A percentile compares a stretch with the other conserved stretches of the same genome.
Evolutionary conservation across 768 basidiomycete genomes (phyloP).

Genomic region (Tylopilus balloui): DNA sequence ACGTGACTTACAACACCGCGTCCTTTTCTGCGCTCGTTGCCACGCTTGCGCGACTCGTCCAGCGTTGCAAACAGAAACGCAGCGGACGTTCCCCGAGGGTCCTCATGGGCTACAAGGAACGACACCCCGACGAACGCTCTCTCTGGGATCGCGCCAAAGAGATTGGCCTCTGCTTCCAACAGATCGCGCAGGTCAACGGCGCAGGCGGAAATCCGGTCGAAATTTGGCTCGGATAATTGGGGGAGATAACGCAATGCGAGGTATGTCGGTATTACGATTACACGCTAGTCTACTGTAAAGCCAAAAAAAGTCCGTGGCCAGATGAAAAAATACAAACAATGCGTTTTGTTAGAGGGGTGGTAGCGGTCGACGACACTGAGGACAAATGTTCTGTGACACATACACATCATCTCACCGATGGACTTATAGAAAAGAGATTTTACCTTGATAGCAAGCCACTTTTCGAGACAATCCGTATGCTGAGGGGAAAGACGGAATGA

Average conservation of each 20-base stretch:
- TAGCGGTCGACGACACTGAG: slow-evolving; percentile 81
- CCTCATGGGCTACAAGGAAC: slow-evolving; percentile 82
- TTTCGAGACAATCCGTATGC: slow-evolving; percentile 87
- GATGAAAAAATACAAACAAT: background rate
- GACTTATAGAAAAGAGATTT: background rate
- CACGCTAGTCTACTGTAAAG: background rate
- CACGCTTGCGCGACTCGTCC: slow-evolving; percentile 56
- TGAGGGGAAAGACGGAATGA: slow-evolving; percentile 21
- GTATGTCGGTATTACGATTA: slow-evolving; percentile 13
- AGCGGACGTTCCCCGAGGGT: slow-evolving; percentile 41
- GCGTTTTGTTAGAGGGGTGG: slow-evolving; percentile 58
- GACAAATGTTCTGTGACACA: slow-evolving; percentile 79
- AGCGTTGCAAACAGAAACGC: slow-evolving; percentile 8
- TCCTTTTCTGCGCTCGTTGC: slow-evolving; percentile 74
- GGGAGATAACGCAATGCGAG: background rate
- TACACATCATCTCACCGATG: background rate
- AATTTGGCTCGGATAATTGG: slow-evolving; percentile 53
- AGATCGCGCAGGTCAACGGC: slow-evolving; percentile 52
- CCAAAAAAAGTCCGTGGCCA: background rate
- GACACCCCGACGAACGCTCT: slow-evolving; percentile 68
- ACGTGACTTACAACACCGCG: slow-evolving; percentile 87
- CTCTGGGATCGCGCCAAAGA: slow-evolving; percentile 62
- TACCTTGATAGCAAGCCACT: slow-evolving; percentile 79
- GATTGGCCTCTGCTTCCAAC: slow-evolving; percentile 53
- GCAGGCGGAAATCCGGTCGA: slow-evolving; percentile 64